Percentiles rank a stretch among this genome's conserved stretches.
Evolutionary conservation across 192 early-diverging fungal species (phyloP).

Genomic region (Backusella psychrophila): DNA sequence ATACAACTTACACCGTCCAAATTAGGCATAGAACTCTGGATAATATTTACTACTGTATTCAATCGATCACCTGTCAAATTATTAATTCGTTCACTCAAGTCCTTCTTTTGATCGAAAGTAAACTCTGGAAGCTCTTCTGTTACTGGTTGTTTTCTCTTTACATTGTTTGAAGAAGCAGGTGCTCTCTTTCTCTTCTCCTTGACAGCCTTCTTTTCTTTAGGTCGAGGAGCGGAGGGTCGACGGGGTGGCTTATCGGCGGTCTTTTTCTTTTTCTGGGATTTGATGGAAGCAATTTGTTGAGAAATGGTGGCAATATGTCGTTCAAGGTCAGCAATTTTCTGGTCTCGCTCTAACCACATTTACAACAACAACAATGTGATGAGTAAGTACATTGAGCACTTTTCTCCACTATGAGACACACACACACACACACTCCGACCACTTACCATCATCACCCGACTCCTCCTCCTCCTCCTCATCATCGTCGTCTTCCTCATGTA

Average conservation of each 20-base stretch:
- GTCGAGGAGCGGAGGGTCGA: not conserved
- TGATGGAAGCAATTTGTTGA: slow-evolving; percentile 20
- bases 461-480: slow-evolving; percentile 18
- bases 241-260: slow-evolving; percentile 15
- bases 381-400: too few species aligned
- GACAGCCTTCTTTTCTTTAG: slow-evolving; percentile 7
- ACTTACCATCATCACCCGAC: slow-evolving; percentile 16
- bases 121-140: slow-evolving; percentile 42
- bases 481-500: slow-evolving; percentile 8
- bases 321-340: slow-evolving; percentile 18
- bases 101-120: slow-evolving; percentile 80
- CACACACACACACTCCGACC: not conserved
- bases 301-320: slow-evolving; percentile 16
- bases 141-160: not conserved
- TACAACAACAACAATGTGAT: not conserved
- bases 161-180: not conserved
- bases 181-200: not conserved
- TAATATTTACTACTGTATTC: slow-evolving; percentile 63
- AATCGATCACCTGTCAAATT: slow-evolving; percentile 57
- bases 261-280: slow-evolving; percentile 4
- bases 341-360: not conserved
- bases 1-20: slow-evolving; percentile 46
- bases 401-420: not conserved
- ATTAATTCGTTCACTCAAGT: slow-evolving; percentile 67
- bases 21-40: slow-evolving; percentile 56